Evolutionary conservation across 1,284 basidiomycete species (phyloP).

Genomic region (Violaceomyces palustris): DNA sequence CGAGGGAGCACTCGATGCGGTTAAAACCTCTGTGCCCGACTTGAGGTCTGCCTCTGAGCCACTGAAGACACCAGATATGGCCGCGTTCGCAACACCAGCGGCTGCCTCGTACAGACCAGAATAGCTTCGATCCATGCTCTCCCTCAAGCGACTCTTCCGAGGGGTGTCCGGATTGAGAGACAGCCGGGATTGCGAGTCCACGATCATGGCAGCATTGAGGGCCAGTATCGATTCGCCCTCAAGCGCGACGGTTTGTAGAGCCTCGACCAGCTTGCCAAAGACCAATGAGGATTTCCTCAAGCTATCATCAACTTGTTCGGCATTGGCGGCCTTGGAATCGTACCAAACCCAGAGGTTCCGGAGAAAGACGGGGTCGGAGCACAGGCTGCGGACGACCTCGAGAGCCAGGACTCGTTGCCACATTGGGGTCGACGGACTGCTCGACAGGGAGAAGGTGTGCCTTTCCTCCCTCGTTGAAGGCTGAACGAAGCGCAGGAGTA

Average conservation of each 20-base stretch:
- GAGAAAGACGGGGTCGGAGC: constrained; percentile 39
- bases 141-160: constrained; percentile 9
- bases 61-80: constrained; percentile 19
- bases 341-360: constrained; percentile 46
- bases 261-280: constrained; percentile 37
- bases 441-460: neutral
- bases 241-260: constrained; percentile 15
- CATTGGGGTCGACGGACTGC: constrained; percentile 10
- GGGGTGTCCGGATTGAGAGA: constrained; percentile 10
- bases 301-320: neutral
- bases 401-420: constrained; percentile 49
- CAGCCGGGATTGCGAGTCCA: neutral
- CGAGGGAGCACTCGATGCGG: constrained; percentile 30
- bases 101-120: constrained; percentile 46
- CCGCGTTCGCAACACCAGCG: constrained; percentile 38
- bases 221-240: constrained; percentile 23
- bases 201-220: constrained; percentile 16
- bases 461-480: constrained; percentile 12
- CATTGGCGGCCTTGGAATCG: constrained; percentile 13
- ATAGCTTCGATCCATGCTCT: constrained; percentile 23
- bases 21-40: constrained; percentile 20
- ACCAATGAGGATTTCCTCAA: constrained; percentile 13
- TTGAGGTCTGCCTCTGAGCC: constrained; percentile 10
- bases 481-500: constrained; percentile 33
- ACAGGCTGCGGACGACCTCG: constrained; percentile 44